phyloP scores from a whole-genome alignment of 306 rosid genomes.

The Sophora flavescens region DNA sequence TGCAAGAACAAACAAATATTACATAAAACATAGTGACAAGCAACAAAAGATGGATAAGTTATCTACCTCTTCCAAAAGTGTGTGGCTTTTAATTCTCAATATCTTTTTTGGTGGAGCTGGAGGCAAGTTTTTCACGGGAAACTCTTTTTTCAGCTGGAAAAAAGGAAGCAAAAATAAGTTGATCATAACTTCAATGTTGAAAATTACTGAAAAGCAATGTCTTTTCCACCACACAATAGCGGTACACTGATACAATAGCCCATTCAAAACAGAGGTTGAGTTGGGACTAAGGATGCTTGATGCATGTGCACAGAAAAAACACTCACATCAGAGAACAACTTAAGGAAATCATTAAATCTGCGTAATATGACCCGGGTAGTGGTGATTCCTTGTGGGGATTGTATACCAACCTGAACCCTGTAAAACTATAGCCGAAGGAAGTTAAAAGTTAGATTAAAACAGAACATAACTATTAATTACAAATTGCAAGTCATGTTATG shows the following conservation, averaged over 20 bases:
- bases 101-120: slow-evolving; percentile 80
- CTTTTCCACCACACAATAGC: not conserved
- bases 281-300: not conserved
- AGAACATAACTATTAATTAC: slow-evolving; percentile 12
- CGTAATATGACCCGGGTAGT: slow-evolving; percentile 66
- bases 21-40: slow-evolving; percentile 15
- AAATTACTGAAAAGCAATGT: not conserved
- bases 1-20: slow-evolving; percentile 13
- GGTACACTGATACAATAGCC: not conserved
- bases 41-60: slow-evolving; percentile 36
- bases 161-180: slow-evolving; percentile 38
- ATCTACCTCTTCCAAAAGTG: slow-evolving; percentile 79
- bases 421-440: slow-evolving; percentile 65
- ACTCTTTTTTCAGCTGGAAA: slow-evolving; percentile 71
- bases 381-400: slow-evolving; percentile 87
- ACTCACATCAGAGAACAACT: slow-evolving; percentile 76
- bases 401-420: slow-evolving; percentile 86
- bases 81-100: slow-evolving; percentile 62
- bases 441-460: slow-evolving; percentile 27
- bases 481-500: not conserved
- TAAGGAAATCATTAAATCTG: slow-evolving; percentile 81
- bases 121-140: slow-evolving; percentile 73
- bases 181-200: not conserved
- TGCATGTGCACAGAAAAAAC: not conserved
- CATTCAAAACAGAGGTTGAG: not conserved